phyloP scores from a whole-genome alignment of 2,329 filamentous ascomycete species.

The Fusarium metavorans region DNA sequence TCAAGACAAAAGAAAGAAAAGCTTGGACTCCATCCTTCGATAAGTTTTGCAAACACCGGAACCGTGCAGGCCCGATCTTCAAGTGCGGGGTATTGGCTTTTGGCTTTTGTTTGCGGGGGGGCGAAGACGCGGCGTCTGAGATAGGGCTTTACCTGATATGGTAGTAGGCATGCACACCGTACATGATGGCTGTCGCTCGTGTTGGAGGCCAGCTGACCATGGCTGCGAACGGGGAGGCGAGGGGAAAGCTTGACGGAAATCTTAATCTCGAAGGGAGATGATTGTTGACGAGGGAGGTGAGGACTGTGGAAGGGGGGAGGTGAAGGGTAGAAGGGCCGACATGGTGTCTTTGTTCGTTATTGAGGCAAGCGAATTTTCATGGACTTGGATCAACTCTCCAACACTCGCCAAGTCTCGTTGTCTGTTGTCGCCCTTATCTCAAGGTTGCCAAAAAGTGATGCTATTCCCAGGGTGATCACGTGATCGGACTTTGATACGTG shows the following conservation, averaged over 20 bases:
- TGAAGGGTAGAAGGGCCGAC: not conserved
- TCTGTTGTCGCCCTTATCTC: not conserved
- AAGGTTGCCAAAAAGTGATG: not conserved
- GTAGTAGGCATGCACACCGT: conserved; percentile 33
- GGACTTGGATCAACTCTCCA: not conserved
- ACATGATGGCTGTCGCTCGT: conserved; percentile 27
- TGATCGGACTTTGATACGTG: conserved; percentile 27
- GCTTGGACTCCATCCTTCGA: not conserved
- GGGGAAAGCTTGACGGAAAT: conserved; percentile 1
- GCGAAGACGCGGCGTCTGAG: not conserved
- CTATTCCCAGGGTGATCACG: conserved; percentile 5
- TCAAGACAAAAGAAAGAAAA: not conserved
- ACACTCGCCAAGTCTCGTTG: not conserved
- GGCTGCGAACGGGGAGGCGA: not conserved
- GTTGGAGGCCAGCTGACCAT: not conserved
- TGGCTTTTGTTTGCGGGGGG: not conserved
- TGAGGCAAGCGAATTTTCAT: not conserved
- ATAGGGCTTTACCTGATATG: conserved; percentile 35
- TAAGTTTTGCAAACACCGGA: not conserved
- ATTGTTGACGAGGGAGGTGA: not conserved
- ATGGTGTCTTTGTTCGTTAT: not conserved
- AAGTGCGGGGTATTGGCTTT: conserved; percentile 26
- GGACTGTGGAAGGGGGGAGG: not conserved
- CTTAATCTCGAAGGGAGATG: not conserved
- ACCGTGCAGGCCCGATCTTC: not conserved